Base-by-base conservation (phyloP, 192 early-diverging fungal species). In the Linnemannia hyalina region DNA sequence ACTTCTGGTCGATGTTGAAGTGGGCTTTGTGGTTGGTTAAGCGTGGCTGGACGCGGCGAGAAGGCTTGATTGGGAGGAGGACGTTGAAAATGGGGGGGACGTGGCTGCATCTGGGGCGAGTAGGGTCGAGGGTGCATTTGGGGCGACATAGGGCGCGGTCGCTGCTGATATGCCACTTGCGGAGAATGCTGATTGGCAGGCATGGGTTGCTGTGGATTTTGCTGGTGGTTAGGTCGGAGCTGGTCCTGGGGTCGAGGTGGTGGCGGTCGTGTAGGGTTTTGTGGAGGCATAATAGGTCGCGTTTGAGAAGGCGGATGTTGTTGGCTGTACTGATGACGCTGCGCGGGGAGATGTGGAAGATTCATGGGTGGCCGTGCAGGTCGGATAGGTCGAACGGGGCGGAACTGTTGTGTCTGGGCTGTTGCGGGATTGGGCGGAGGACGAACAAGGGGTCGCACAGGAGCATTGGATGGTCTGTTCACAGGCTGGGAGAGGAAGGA, bases 211-310 rank as follows among this genome's bases (percentile, higher is more conserved):
- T 71, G 77, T 11, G 41, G 54, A 8, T 72, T 47, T 8, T 78
- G 77, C 36, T 52, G 77, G 4, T 9, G 47, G 22, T 55, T 52
- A 47, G 18, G 36, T 63, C 35, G 78, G 10, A 40, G 54, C 26
- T 60, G 70, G 16, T 63, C 68, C 29, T 60, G 70, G 40, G 71
- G 70, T 73, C 40, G 78, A 32, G 10, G 78, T 55, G 11, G 70
- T 7, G 10, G 78, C n/a, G 22, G 68, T 20, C 49, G 68, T 29
- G 29, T 16, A 5, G 23, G 11, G 26, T 65, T 65, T 3, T 32
- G 29, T 29, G 26, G 26, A 15, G 60, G 60, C 29, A 65, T 1
- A 29, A 65, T 26, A 26, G 73, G 35, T 44, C 60, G 60, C 60
- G 49, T 52, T 60, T 60, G 55, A 60, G 55, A 26, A 0, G n/a